These are phyloP conservation scores for Malassezia pachydermatis DNA, from an alignment of 1,284 basidiomycete genomes.

Conservation along the genomic window DNA sequence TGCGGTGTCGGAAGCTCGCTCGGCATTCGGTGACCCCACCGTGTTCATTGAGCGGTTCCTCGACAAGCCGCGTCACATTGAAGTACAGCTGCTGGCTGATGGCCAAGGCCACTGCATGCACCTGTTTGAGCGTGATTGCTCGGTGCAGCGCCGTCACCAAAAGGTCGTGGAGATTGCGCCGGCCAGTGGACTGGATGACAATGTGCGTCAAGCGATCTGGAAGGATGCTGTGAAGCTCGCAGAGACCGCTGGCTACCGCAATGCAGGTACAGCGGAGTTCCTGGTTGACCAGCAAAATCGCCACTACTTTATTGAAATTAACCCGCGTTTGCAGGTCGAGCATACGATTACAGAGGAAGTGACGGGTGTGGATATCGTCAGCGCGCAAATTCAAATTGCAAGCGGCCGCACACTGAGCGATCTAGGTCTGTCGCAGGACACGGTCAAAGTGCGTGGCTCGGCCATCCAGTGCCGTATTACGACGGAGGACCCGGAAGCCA, in stretches of 20 bases:
- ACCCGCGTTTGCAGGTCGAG: slow-evolving; percentile 37
- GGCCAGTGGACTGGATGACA: slow-evolving; percentile 82
- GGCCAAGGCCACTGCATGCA: slow-evolving; percentile 84
- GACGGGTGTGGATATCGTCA: slow-evolving; percentile 95
- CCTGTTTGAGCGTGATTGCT: slow-evolving; percentile 96
- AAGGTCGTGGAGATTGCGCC: slow-evolving; percentile 99
- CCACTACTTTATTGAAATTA: slow-evolving; percentile 93
- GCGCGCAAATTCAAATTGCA: slow-evolving; percentile 96
- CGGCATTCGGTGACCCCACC: slow-evolving; percentile 93
- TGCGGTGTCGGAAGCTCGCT: slow-evolving; percentile 86
- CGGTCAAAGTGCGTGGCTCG: slow-evolving; percentile 88
- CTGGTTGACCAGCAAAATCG: slow-evolving; percentile 87
- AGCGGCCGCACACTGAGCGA: slow-evolving; percentile 90
- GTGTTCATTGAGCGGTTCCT: slow-evolving; percentile 94
- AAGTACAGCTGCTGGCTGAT: slow-evolving; percentile 91
- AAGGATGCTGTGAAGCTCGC: slow-evolving; percentile 88
- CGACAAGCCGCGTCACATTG: slow-evolving; percentile 89
- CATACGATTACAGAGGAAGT: slow-evolving; percentile 84
- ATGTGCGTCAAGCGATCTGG: slow-evolving; percentile 76
- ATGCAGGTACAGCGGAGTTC: slow-evolving; percentile 86
- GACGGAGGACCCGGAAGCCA: slow-evolving; percentile 83
- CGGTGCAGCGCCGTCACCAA: slow-evolving; percentile 92
- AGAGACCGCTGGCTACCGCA: slow-evolving; percentile 80
- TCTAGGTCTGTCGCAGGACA: slow-evolving; percentile 91
- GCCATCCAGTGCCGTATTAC: slow-evolving; percentile 98